phyloP scores from a whole-genome alignment of 2,329 filamentous ascomycete species.

The Aspergillus proliferans region DNA sequence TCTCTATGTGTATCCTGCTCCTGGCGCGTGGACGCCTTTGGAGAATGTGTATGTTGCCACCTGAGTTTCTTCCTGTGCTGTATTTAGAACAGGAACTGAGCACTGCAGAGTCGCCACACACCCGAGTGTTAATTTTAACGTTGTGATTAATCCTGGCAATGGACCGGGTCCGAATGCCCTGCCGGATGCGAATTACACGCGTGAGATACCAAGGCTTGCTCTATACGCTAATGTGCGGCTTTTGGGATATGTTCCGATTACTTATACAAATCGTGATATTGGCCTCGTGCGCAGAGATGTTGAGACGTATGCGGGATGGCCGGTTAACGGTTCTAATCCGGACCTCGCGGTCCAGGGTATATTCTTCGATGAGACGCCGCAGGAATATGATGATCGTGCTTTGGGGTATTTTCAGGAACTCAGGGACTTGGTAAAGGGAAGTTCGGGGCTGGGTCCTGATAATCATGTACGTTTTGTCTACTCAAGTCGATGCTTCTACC shows the following conservation, averaged over 20 bases:
- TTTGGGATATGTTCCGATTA: conserved; percentile 47
- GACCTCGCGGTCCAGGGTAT: conserved; percentile 42
- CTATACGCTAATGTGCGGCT: conserved; percentile 43
- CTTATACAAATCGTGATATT: conserved; percentile 40
- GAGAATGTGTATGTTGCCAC: conserved; percentile 35
- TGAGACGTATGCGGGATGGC: conserved; percentile 42
- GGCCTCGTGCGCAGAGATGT: conserved; percentile 40
- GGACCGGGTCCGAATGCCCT: conserved; percentile 41
- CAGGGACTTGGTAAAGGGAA: conserved; percentile 25
- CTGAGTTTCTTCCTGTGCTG: conserved; percentile 9
- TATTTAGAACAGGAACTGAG: conserved; percentile 17
- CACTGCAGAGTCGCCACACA: conserved; percentile 31
- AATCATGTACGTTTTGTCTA: conserved; percentile 29
- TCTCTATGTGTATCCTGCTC: conserved; percentile 45
- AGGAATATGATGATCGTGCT: conserved; percentile 26
- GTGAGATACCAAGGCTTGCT: conserved; percentile 37
- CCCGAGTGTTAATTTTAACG: conserved; percentile 43
- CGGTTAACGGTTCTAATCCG: conserved; percentile 26
- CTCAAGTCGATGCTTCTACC: neutral
- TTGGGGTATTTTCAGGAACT: conserved; percentile 30
- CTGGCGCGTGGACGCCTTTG: conserved; percentile 43
- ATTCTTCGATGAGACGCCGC: conserved; percentile 46
- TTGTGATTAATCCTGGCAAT: conserved; percentile 45
- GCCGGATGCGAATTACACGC: conserved; percentile 40
- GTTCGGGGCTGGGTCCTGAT: conserved; percentile 28